Evolutionary conservation across 495 filamentous ascomycete genomes (phyloP), one percentile per base, ranked within the genome.

Genomic region (Trichocladium antarcticum): DNA sequence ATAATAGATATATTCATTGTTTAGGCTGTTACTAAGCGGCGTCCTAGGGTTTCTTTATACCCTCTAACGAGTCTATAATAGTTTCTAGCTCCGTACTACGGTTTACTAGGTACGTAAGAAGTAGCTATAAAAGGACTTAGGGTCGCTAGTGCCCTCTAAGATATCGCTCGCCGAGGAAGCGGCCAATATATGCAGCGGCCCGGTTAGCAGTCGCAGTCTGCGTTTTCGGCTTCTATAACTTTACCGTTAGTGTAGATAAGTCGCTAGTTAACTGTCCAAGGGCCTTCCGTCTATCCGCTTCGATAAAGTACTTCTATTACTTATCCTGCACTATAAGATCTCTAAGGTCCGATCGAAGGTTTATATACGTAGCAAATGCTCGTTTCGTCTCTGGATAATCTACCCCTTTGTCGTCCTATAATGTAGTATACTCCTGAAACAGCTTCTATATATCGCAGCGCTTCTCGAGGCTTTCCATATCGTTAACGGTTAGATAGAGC

Each of bases 241-340:
- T 15, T 6, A 10, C 29, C 5, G 12, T 35, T 11, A 19, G 28
- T 5, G 16, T 45, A 5, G 29, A 2, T 17, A 45, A 2, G 7
- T 45, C 43, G 43, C 43, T 46, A 9, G 43, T 46, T 37, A n/a
- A 46, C 21, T 46, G 32, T 27, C 43, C 21, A 46, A 46, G 43
- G 14, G 32, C 43, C 15, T 32, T 46, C 14, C 32, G 20, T 28
- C 21, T 37, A 17, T 46, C 43, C 14, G 17, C 43, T 14, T 46
- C 21, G 5, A 14, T 8, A 17, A 46, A 46, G 32, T 37, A 46
- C 43, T 37, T 15, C 40, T 16, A 0, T 29, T 24, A 24, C 20
- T 27, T 27, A n/a, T 27, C n/a, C 20, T 27, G 3, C 2, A 41
- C 20, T 14, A 41, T 1, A 17, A 41, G 38, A 16, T 41, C 1